Evolutionary conservation across 2,329 filamentous ascomycete genomes (phyloP), one percentile per base, ranked within the genome.

Genomic region (Aaosphaeria arxii): DNA sequence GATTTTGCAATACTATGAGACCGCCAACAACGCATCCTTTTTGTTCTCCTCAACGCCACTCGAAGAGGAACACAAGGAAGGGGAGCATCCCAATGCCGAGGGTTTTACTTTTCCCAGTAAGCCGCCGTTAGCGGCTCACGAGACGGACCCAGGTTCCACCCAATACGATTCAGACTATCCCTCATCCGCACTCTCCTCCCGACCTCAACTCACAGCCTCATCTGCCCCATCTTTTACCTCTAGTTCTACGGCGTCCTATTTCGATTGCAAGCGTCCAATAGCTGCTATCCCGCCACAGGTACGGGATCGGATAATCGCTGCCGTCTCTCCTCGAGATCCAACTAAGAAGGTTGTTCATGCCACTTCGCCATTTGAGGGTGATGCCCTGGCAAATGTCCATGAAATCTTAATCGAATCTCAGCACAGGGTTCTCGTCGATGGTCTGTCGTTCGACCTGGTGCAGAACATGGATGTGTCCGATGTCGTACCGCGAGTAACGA

Each of bases 381-480:
- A 43, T 7, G 52, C 63, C 0, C 43, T 69, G 3, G 47, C 61
- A 5, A 62, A 59, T 31, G 62, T 68, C 1, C 62, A 69, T 44
- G 57, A 69, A 42, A 56, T 67, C 1, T 55, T 61, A 32, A 52
- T 68, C 13, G 63, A 70, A 40, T 62, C 62, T 17, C 62, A 66
- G 30, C 63, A 66, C 4, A 51, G 63, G 9, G 59, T 70, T 11
- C 53, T 57, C 7, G 61, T 69, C 28, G 66, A 70, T 40, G 67
- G 67, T 42, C 58, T 69, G 57, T 62, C 64, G 0, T 69, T 70
- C 42, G 67, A 70, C 44, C 63, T 70, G 56, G 42, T 67, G 5
- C 49, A 57, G 41, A 61, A 67, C 47, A 58, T 67, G 11, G 49
- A 55, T 13, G 51, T 59, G 40, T 56, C 65, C 1, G 57, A 52